Evolutionary conservation across 1,284 basidiomycete species (phyloP), one percentile per base, ranked within the genome.

Genomic region (Moniliella sp.): DNA sequence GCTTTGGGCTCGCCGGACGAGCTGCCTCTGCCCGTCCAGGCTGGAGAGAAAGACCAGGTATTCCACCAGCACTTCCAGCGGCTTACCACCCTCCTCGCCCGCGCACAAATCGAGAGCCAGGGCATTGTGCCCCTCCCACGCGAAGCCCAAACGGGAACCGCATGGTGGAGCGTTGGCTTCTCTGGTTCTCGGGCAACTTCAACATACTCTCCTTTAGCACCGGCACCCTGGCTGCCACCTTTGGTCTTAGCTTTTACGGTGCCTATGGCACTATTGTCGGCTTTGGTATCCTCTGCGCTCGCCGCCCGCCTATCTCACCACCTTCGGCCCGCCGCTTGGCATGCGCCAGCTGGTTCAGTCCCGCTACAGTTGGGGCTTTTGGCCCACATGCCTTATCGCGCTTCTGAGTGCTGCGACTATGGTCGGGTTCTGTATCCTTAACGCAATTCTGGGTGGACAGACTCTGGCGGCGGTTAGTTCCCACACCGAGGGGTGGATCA

Each of bases 321-420:
- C 42, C 13, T 64, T 75, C n/a, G 73, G 73, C 0, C 72, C 73
- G 1, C 59, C 63, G 40, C 69, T 69, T 0, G 74, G 74, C 4
- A 52, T 75, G 30, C 64, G 73, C 4, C 74, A 72, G 0, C 74
- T 76, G 69, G 62, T 64, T 7, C 54, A 62, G 18, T 46, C 46
- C 16, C 63, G 71, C 1, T 73, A 66, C 43, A 67, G 67, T 34
- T 69, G 69, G 2, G 73, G 71, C 3, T 73, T 69, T 43, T 46
- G 68, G 23, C 71, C 71, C 8, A 66, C 68, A 1, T 65, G 63
- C 5, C 62, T 74, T 33, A 71, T 71, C 45, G 68, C 70, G 5
- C 43, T 74, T 30, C 50, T 74, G 5, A 50, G 44, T 11, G 42
- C 41, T 2, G 39, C 44, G 13, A 42, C 43, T 10, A 42, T 45